Evolutionary conservation across 2,329 filamentous ascomycete species (phyloP).

Genomic region (Botrytis fragariae): DNA sequence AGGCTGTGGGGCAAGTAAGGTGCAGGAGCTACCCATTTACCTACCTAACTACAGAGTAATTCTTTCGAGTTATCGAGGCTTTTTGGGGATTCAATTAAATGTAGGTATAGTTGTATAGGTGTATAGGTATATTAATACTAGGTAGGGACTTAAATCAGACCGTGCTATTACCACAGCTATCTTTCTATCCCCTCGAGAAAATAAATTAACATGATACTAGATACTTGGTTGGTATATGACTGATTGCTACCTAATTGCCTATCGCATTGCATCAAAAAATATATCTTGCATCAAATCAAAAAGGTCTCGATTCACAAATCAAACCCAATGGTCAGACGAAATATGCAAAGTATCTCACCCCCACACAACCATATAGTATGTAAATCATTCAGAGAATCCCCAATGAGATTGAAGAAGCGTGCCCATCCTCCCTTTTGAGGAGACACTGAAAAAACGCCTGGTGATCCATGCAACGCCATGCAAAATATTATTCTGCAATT

Average conservation of each 20-base stretch:
- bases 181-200: neutral
- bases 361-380: neutral
- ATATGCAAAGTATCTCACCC: conserved; percentile 1
- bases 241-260: conserved; percentile 5
- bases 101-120: too few species aligned
- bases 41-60: too few species aligned
- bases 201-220: neutral
- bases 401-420: conserved; percentile 13
- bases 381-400: conserved; percentile 14
- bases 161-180: neutral
- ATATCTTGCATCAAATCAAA: neutral
- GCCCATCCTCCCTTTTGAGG: conserved; percentile 3
- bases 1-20: too few species aligned
- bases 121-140: too few species aligned
- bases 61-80: too few species aligned
- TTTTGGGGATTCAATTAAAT: too few species aligned
- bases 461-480: conserved; percentile 22
- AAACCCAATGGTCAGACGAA: conserved; percentile 15
- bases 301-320: neutral
- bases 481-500: conserved; percentile 15
- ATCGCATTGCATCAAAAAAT: neutral
- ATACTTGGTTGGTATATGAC: neutral
- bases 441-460: conserved; percentile 19
- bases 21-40: too few species aligned
- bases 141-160: too few species aligned